Evolutionary conservation across 805 yeast species (phyloP), one percentile per base, ranked within the genome.

Genomic region (Candida qinlingensis): DNA sequence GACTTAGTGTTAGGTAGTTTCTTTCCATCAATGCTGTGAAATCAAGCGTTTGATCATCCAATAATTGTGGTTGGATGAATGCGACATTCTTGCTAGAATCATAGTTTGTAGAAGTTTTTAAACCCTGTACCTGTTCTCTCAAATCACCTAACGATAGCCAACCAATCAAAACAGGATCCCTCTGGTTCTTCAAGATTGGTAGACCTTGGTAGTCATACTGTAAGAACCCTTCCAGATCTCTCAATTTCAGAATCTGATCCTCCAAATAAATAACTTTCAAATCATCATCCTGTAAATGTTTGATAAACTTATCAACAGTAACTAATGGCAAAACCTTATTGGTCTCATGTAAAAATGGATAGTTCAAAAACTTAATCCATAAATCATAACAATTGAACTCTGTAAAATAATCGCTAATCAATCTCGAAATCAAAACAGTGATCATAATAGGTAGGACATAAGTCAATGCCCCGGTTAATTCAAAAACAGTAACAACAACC

Each of bases 391-490:
- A 80, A 42, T 87, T 85, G 38, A 73, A 73, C 44, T 72, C 74
- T 25, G 76, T 69, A 39, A 84, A 64, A 45, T 78, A 70, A 59
- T 88, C 94, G 54, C 80, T 83, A n/a, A 81, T 74, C 66, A 86
- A 76, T 57, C 86, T 82, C 42, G 91, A 79, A 7, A 82, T 73
- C 72, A 89, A 77, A 3, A 87, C 96, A 1, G 91, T 85, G 11
- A 81, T 69, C 96, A 88, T 88, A 31, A 88, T 85, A 0, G 96
- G 96, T 40, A 88, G 69, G 2, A 87, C 89, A 59, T 88, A 88
- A 0, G 86, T 77, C 43, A 89, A 73, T 0, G 96, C 96, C 28
- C 96, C 96, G 0, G 96, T 87, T 37, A 88, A 68, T 63, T 88
- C 96, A 63, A 87, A 85, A 53, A 87, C 72, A 28, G 89, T 79